A percentile compares a stretch with the other conserved stretches of the same genome.
Conservation (phyloP, 78 protist genomes). For the Protostelium mycophagum region DNA sequence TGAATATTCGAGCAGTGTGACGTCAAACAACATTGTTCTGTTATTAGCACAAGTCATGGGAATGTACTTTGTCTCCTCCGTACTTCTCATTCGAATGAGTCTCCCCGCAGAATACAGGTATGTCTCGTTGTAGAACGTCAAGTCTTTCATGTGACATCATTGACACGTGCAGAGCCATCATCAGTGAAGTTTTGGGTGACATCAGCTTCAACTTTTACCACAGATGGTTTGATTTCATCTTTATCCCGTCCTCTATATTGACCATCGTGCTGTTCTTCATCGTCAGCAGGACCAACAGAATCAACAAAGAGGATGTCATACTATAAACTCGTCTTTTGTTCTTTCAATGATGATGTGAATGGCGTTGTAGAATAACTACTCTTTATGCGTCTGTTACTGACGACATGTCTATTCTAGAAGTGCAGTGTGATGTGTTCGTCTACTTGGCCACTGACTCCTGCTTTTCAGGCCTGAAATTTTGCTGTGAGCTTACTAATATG, state of each 20-base stretch:
- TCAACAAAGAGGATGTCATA: neutral
- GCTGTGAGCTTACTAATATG: no score
- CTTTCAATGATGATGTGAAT: no score
- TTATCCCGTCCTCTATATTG: slow-evolving; percentile 29
- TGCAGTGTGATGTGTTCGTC: no score
- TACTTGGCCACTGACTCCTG: no score
- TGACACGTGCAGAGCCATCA: slow-evolving; percentile 25
- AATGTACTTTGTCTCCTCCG: slow-evolving; percentile 77
- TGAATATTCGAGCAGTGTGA: slow-evolving; percentile 45
- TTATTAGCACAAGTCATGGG: slow-evolving; percentile 82
- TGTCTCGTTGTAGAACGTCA: neutral
- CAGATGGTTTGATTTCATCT: slow-evolving; percentile 82
- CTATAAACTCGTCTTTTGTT: no score
- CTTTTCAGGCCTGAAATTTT: no score
- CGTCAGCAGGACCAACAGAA: neutral
- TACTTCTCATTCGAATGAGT: slow-evolving; percentile 74
- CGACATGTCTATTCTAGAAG: no score
- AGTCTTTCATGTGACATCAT: no score
- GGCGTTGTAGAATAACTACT: no score
- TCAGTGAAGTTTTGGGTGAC: slow-evolving; percentile 65
- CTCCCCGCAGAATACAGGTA: slow-evolving; percentile 56
- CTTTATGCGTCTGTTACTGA: no score
- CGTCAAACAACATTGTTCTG: slow-evolving; percentile 65
- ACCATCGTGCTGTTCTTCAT: slow-evolving; percentile 11
- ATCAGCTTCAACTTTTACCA: slow-evolving; percentile 76